These are phyloP conservation scores for Coffea humblotiana DNA, from an alignment of 305 asterid species.

Conservation along the genomic window DNA sequence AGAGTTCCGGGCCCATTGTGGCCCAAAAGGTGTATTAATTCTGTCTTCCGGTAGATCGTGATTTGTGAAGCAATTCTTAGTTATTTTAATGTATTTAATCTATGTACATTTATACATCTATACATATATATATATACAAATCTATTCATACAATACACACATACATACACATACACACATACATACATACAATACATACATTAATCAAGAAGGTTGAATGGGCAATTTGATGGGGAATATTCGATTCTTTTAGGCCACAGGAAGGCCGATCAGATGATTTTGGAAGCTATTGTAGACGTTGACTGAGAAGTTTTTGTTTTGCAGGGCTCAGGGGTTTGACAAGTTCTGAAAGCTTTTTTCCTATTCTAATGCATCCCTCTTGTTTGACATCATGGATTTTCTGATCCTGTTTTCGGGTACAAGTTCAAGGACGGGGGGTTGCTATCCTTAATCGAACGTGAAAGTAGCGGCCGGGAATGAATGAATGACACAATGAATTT, in stretches of 20 bases:
- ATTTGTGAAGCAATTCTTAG: background rate
- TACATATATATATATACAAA: too few species aligned
- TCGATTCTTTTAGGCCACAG: background rate
- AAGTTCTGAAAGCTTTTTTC: background rate
- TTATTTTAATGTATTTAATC: too few species aligned
- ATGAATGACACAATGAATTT: background rate
- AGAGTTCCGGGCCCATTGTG: conserved; percentile 33
- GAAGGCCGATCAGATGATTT: background rate
- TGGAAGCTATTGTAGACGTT: background rate
- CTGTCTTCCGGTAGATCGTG: background rate
- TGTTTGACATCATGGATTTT: background rate
- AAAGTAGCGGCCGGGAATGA: background rate
- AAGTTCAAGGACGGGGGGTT: background rate
- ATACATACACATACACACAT: too few species aligned
- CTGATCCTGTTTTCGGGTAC: background rate
- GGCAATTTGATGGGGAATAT: background rate
- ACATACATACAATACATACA: too few species aligned
- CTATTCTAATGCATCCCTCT: background rate
- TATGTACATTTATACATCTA: too few species aligned
- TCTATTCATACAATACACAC: too few species aligned
- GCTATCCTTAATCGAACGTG: background rate
- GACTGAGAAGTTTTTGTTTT: background rate
- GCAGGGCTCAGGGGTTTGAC: background rate
- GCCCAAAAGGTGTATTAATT: conserved; percentile 23
- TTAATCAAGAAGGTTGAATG: background rate